These are phyloP conservation scores for Pascua sp. DNA, from an alignment of 1,284 basidiomycete species.

Conservation along the genomic window DNA sequence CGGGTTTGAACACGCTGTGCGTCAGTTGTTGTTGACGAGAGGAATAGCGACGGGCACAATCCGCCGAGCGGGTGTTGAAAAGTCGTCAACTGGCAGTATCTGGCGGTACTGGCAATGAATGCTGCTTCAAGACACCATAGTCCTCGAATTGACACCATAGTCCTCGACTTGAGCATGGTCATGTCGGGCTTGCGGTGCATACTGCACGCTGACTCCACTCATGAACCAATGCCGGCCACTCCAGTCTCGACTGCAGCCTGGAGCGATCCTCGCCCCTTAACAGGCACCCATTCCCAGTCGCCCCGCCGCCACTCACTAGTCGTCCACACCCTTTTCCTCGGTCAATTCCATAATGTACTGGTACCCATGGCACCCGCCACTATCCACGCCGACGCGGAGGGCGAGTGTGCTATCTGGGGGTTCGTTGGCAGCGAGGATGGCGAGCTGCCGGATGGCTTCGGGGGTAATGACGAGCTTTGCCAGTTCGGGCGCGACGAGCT, in stretches of 20 bases:
- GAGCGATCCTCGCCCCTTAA: no score
- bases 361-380: constrained; percentile 59
- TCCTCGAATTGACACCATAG: background rate
- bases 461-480: constrained; percentile 41
- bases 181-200: no score
- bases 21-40: background rate
- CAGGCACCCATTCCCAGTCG: background rate
- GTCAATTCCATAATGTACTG: constrained; percentile 58
- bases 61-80: no score
- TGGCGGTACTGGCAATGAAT: no score
- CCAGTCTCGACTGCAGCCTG: no score
- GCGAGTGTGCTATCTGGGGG: constrained; percentile 36
- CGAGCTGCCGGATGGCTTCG: constrained; percentile 46
- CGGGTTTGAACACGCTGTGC: background rate
- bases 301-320: constrained; percentile 50
- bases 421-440: constrained; percentile 46
- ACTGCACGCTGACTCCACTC: no score
- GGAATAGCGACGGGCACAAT: no score
- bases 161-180: no score
- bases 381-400: constrained; percentile 55
- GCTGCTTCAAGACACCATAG: background rate
- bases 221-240: no score
- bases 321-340: constrained; percentile 50
- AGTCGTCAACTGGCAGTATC: no score
- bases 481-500: constrained; percentile 34